Conservation (phyloP, 1,284 basidiomycete genomes). For the Malassezia japonica region DNA sequence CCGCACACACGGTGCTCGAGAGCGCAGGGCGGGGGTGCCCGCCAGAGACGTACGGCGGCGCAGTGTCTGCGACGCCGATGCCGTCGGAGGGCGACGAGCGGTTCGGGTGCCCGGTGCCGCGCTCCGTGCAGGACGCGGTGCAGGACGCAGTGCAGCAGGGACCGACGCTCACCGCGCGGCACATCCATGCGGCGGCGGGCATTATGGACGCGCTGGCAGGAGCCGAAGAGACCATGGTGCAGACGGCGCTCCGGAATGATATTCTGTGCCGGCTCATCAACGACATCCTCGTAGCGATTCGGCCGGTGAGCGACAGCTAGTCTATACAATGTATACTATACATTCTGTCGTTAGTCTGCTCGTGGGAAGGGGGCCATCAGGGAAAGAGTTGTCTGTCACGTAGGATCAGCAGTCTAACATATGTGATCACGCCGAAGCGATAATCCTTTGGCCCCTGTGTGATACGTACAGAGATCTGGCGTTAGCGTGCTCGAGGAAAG, state of each 20-base stretch:
- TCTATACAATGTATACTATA: neutral
- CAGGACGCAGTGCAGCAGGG: constrained; percentile 2
- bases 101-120: constrained; percentile 36
- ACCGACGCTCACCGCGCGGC: constrained; percentile 7
- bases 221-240: constrained; percentile 32
- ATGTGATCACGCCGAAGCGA: constrained; percentile 8
- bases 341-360: neutral
- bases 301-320: constrained; percentile 3
- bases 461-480: neutral
- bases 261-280: constrained; percentile 38
- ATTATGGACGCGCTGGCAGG: constrained; percentile 32
- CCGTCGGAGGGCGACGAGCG: constrained; percentile 27
- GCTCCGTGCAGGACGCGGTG: constrained; percentile 1
- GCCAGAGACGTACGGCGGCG: constrained; percentile 13
- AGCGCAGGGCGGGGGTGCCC: constrained; percentile 22
- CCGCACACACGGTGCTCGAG: constrained; percentile 25
- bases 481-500: too few species aligned
- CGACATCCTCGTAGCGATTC: constrained; percentile 34
- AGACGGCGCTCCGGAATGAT: constrained; percentile 33
- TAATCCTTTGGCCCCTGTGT: neutral
- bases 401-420: constrained; percentile 19
- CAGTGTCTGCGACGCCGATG: neutral
- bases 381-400: constrained; percentile 1
- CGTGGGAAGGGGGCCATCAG: constrained; percentile 8
- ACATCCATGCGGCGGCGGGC: constrained; percentile 22